Evolutionary conservation across 768 basidiomycete species (phyloP).

Genomic region (Hygrophoropsis aurantiaca): DNA sequence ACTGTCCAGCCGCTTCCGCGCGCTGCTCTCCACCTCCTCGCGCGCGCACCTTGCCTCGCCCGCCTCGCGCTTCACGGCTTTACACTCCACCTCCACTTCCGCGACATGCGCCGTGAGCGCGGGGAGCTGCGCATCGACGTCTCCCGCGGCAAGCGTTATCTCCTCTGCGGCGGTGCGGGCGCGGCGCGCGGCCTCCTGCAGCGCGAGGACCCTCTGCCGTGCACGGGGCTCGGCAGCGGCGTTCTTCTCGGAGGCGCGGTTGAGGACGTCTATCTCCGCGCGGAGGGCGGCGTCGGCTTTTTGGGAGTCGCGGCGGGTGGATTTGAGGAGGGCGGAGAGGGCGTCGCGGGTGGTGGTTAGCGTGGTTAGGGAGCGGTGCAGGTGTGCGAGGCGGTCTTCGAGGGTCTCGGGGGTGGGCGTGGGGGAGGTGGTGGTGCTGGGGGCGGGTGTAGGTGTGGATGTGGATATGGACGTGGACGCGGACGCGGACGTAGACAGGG

Average conservation of each 20-base stretch:
- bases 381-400: conserved; percentile 65
- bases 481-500: conserved; percentile 34
- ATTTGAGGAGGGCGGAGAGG: conserved; percentile 69
- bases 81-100: conserved; percentile 41
- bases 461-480: conserved; percentile 15
- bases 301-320: conserved; percentile 77
- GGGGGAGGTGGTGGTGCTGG: conserved; percentile 17
- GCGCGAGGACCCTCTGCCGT: conserved; percentile 80
- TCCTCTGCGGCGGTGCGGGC: conserved; percentile 56
- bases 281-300: conserved; percentile 80
- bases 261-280: conserved; percentile 80
- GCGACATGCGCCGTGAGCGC: conserved; percentile 42
- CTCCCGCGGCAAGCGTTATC: conserved; percentile 38
- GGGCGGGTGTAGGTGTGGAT: conserved; percentile 27
- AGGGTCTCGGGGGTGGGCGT: conserved; percentile 44
- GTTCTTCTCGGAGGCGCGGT: conserved; percentile 81
- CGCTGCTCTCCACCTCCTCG: conserved; percentile 48
- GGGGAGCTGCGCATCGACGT: conserved; percentile 41
- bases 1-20: conserved; percentile 53
- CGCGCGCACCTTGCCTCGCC: conserved; percentile 44
- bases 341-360: conserved; percentile 68
- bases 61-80: conserved; percentile 42
- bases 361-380: conserved; percentile 65
- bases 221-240: conserved; percentile 73
- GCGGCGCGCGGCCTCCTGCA: conserved; percentile 87